Percentiles rank a stretch among this genome's conserved stretches.
These are phyloP conservation scores for Aspergillus cejpii DNA, from an alignment of 2,329 filamentous ascomycete species.

Conservation along the genomic window DNA sequence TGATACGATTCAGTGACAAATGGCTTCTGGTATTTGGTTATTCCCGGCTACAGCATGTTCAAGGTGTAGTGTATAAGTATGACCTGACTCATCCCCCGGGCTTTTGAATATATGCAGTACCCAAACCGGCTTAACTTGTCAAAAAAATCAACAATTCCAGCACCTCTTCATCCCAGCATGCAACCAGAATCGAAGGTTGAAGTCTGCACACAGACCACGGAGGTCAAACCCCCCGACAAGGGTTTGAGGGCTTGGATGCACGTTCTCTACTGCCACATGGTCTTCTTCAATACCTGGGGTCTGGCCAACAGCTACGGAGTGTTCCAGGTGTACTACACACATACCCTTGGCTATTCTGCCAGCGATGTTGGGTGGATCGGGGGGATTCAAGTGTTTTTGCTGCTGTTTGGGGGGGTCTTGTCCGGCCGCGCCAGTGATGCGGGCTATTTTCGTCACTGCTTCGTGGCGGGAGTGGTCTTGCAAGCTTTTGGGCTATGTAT, in stretches of 20 bases:
- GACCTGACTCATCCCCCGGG: no score
- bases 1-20: no score
- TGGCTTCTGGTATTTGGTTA: no score
- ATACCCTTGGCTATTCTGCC: slow-evolving; percentile 23
- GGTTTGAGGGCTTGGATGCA: slow-evolving; percentile 27
- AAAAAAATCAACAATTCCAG: no score
- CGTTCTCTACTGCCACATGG: slow-evolving; percentile 23
- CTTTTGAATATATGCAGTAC: no score
- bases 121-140: no score
- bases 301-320: slow-evolving; percentile 33
- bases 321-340: slow-evolving; percentile 41
- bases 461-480: slow-evolving; percentile 23
- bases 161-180: no score
- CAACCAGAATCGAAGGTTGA: no score
- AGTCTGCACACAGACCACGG: background rate
- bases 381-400: slow-evolving; percentile 38
- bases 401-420: slow-evolving; percentile 40
- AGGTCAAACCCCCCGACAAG: slow-evolving; percentile 11
- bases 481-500: slow-evolving; percentile 41
- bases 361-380: slow-evolving; percentile 42
- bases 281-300: slow-evolving; percentile 30
- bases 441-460: slow-evolving; percentile 33
- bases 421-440: slow-evolving; percentile 38
- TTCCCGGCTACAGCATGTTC: no score
- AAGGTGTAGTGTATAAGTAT: no score